These are phyloP conservation scores for Cystofilobasidium bisporidii DNA, from an alignment of 768 basidiomycete genomes.

Conservation along the genomic window DNA sequence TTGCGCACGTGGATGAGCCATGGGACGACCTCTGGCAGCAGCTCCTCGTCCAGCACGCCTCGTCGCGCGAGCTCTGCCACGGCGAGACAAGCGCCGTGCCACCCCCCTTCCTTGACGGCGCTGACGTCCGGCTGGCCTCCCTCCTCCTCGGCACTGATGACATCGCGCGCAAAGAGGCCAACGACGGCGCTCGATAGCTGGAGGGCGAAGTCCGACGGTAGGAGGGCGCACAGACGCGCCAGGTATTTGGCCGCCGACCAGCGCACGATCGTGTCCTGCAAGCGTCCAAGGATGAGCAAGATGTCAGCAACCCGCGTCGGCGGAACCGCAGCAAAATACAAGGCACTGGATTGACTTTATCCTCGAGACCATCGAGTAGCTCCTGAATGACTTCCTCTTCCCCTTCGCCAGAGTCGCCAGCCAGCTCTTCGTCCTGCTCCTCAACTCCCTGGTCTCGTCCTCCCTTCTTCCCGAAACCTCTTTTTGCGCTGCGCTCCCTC, in stretches of 20 bases:
- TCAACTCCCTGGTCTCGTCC: constrained; percentile 12
- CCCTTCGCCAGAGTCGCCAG: constrained; percentile 65
- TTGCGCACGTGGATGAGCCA: constrained; percentile 67
- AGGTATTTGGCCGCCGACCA: constrained; percentile 91
- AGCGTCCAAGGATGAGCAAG: not conserved
- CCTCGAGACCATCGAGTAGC: constrained; percentile 63
- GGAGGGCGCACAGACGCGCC: constrained; percentile 68
- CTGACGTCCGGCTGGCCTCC: constrained; percentile 34
- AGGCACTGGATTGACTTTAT: too few relatives aligned
- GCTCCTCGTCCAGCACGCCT: constrained; percentile 54
- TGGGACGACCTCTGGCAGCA: constrained; percentile 55
- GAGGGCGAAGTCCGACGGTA: constrained; percentile 61
- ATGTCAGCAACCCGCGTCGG: not conserved
- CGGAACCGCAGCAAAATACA: constrained; percentile 28
- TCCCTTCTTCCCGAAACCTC: constrained; percentile 30
- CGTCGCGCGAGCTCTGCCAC: constrained; percentile 86
- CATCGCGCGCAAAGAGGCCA: constrained; percentile 66
- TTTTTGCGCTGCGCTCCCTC: constrained; percentile 5
- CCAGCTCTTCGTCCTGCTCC: constrained; percentile 49
- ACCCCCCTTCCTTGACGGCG: constrained; percentile 58
- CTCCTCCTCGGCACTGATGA: constrained; percentile 48
- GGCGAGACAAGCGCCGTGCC: constrained; percentile 90
- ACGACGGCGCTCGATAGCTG: constrained; percentile 78
- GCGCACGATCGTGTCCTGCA: constrained; percentile 83
- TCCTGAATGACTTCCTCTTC: constrained; percentile 62